Conservation (phyloP, 371 early-diverging fungal genomes). For the Cokeromyces recurvatus region DNA sequence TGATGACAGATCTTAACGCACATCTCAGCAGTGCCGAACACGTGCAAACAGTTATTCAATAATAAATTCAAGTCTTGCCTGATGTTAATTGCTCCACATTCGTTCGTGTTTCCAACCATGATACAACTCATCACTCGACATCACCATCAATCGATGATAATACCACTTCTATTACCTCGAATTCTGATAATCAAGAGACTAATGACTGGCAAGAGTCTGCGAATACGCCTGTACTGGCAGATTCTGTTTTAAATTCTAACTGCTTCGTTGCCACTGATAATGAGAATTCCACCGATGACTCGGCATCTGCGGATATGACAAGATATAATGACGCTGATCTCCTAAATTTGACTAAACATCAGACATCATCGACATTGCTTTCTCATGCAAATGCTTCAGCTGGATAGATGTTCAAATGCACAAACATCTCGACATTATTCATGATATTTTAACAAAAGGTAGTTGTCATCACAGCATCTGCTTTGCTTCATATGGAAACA, state of each 20-base stretch:
- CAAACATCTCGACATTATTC: conserved; percentile 13
- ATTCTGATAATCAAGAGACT: conserved; percentile 15
- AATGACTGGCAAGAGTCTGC: conserved; percentile 14
- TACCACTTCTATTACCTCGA: conserved; percentile 12
- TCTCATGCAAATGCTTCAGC: conserved; percentile 14
- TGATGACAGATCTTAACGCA: conserved; percentile 12
- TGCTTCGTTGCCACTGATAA: conserved; percentile 15
- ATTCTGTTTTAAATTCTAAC: conserved; percentile 15
- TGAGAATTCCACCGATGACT: conserved; percentile 15
- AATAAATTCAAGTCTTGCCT: conserved; percentile 13
- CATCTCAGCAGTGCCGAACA: conserved; percentile 14
- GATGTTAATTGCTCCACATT: conserved; percentile 12
- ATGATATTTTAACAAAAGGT: conserved; percentile 13
- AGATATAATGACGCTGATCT: conserved; percentile 14
- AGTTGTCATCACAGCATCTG: conserved; percentile 10
- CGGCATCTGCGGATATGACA: conserved; percentile 12
- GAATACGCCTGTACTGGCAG: conserved; percentile 10
- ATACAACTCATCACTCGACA: conserved; percentile 13
- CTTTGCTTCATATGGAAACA: conserved; percentile 16
- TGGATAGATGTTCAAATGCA: conserved; percentile 14
- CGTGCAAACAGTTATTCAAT: conserved; percentile 14
- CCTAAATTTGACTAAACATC: conserved; percentile 15
- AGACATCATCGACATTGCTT: conserved; percentile 13
- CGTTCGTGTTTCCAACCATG: conserved; percentile 13
- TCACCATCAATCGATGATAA: conserved; percentile 12